Evolutionary conservation across 2,329 filamentous ascomycete species (phyloP).

Genomic region (Apiospora saccharicola): DNA sequence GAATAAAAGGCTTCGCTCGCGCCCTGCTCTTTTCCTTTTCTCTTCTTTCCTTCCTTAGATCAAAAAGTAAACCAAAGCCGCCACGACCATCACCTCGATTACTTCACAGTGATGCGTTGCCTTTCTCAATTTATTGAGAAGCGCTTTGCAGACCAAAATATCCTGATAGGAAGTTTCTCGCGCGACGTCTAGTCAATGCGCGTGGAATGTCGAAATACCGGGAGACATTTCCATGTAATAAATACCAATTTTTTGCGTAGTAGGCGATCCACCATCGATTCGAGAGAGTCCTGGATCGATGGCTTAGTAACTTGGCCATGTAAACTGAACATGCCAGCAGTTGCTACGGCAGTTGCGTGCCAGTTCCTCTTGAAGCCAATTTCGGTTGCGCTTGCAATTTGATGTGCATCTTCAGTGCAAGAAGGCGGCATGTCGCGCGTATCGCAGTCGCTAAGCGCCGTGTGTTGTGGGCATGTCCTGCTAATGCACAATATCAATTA

Average conservation of each 20-base stretch:
- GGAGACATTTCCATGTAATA: slow-evolving; percentile 40
- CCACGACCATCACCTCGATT: slow-evolving; percentile 68
- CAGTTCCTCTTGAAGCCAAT: background rate
- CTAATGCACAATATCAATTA: background rate
- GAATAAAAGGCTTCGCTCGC: slow-evolving; percentile 11
- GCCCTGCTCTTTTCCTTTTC: slow-evolving; percentile 33
- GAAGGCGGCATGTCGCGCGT: background rate
- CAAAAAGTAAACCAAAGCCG: slow-evolving; percentile 71
- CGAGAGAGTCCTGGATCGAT: background rate
- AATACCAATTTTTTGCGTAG: background rate
- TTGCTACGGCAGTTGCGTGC: slow-evolving; percentile 16
- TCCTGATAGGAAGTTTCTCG: slow-evolving; percentile 72
- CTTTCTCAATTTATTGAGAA: slow-evolving; percentile 56
- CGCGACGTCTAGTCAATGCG: slow-evolving; percentile 55
- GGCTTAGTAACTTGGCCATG: background rate
- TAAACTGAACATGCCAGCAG: slow-evolving; percentile 1
- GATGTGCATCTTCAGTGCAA: background rate
- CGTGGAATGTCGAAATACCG: slow-evolving; percentile 67
- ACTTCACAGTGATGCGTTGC: slow-evolving; percentile 68
- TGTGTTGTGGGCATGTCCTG: background rate
- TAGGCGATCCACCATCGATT: background rate
- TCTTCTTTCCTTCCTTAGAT: slow-evolving; percentile 59
- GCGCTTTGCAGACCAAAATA: slow-evolving; percentile 64
- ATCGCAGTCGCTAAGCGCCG: background rate
- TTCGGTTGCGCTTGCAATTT: too few species aligned